Conservation (phyloP, 305 asterid species). For the Salvia sclarea region DNA sequence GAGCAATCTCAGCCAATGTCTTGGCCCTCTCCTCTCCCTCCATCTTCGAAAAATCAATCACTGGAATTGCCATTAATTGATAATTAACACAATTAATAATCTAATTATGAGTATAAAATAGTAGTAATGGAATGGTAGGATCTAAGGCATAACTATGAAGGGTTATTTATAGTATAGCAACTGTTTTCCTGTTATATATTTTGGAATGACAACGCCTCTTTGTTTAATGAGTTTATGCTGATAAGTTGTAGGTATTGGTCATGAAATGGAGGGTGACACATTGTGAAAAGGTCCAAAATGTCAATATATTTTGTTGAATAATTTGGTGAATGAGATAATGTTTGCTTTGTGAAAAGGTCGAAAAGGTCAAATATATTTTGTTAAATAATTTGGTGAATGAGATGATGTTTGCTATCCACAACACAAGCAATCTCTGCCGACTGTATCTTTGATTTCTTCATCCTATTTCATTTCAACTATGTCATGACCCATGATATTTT, state of each 20-base stretch:
- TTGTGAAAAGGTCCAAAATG: constrained; percentile 29
- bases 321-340: too few relatives aligned
- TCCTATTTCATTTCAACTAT: neutral
- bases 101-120: neutral
- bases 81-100: neutral
- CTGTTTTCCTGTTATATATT: constrained; percentile 24
- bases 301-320: constrained; percentile 37
- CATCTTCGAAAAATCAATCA: constrained; percentile 76
- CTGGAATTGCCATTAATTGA: constrained; percentile 74
- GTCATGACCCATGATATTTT: neutral
- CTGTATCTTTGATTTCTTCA: neutral
- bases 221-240: neutral
- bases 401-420: constrained; percentile 33
- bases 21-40: constrained; percentile 67
- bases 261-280: constrained; percentile 62
- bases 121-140: constrained; percentile 14
- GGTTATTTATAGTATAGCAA: constrained; percentile 41
- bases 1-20: constrained; percentile 67
- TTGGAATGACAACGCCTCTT: constrained; percentile 45
- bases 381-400: neutral
- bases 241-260: too few relatives aligned
- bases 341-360: too few relatives aligned
- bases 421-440: constrained; percentile 37
- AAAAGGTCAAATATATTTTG: too few relatives aligned
- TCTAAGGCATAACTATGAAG: constrained; percentile 6